A percentile compares a stretch with the other conserved stretches of the same genome.
These are phyloP conservation scores for Venturia asperata DNA, from an alignment of 2,329 filamentous ascomycete species.

Conservation along the genomic window DNA sequence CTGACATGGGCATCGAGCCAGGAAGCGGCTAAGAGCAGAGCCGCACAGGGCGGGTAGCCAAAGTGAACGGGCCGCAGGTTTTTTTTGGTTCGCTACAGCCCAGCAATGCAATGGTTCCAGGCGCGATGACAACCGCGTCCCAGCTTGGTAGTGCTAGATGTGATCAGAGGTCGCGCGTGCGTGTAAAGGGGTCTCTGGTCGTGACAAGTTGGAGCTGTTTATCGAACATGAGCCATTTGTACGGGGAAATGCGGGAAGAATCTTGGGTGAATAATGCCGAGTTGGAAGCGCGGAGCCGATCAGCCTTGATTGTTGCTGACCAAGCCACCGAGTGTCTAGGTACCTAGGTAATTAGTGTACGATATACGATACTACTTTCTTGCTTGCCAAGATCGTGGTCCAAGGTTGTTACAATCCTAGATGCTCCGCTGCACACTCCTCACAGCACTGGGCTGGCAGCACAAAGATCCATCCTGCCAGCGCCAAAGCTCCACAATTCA, in stretches of 20 bases:
- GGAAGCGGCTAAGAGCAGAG: slow-evolving; percentile 10
- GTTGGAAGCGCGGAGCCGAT: background rate
- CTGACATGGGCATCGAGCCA: slow-evolving; percentile 4
- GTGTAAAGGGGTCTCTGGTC: background rate
- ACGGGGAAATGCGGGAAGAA: slow-evolving; percentile 3
- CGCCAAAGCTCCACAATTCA: no score
- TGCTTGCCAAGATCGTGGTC: no score
- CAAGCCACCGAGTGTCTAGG: background rate
- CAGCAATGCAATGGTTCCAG: background rate
- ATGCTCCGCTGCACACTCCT: no score
- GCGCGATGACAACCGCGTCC: background rate
- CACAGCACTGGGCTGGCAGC: no score
- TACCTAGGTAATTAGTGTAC: no score
- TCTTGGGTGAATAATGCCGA: background rate
- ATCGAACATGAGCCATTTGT: background rate
- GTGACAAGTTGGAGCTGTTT: background rate
- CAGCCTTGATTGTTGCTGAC: background rate
- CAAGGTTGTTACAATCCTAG: no score
- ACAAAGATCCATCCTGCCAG: no score
- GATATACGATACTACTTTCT: no score
- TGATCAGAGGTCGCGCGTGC: background rate
- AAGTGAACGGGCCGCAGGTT: background rate
- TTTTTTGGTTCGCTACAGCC: background rate
- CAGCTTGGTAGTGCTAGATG: background rate
- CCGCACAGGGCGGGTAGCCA: slow-evolving; percentile 2